Evolutionary conservation across 495 filamentous ascomycete species (phyloP).

Genomic region (Lasiosphaeris hirsuta): DNA sequence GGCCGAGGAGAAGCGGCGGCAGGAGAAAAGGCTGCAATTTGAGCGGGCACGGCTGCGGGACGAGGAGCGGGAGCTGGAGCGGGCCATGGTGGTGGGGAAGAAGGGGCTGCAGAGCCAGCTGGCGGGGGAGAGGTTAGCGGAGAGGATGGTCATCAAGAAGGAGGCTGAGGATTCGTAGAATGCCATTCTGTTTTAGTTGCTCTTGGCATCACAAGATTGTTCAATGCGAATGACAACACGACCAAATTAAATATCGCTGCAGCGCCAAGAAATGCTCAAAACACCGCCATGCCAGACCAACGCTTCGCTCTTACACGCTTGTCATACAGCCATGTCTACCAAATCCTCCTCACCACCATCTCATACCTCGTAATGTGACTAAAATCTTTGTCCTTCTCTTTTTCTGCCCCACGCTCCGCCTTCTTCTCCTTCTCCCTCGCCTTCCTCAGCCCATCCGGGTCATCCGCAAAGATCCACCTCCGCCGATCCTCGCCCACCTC

Average conservation of each 20-base stretch:
- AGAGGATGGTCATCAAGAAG: not conserved
- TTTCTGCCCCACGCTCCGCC: conserved; percentile 53
- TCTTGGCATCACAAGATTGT: too few species aligned
- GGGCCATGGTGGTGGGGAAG: conserved; percentile 73
- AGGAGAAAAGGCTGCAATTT: conserved; percentile 60
- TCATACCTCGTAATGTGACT: conserved; percentile 77
- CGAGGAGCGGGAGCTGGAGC: conserved; percentile 74
- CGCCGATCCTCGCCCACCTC: conserved; percentile 87
- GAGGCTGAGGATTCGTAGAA: not conserved
- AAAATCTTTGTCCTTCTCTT: conserved; percentile 49
- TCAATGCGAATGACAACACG: not conserved
- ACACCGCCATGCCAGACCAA: too few species aligned
- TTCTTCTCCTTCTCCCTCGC: conserved; percentile 65
- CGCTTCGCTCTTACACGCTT: not conserved
- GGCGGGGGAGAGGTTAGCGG: conserved; percentile 5
- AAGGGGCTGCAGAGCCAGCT: conserved; percentile 67
- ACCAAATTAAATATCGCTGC: not conserved
- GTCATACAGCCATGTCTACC: conserved; percentile 40
- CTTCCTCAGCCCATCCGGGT: conserved; percentile 64
- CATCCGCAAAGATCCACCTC: conserved; percentile 82
- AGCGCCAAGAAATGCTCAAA: too few species aligned
- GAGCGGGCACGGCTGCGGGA: conserved; percentile 67
- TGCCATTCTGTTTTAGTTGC: too few species aligned
- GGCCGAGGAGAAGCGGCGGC: conserved; percentile 67
- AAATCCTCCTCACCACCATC: conserved; percentile 64